A percentile compares a stretch with the other conserved stretches of the same genome.
Conservation (phyloP, 2,329 filamentous ascomycete genomes). For the Microdochium bolleyi region DNA sequence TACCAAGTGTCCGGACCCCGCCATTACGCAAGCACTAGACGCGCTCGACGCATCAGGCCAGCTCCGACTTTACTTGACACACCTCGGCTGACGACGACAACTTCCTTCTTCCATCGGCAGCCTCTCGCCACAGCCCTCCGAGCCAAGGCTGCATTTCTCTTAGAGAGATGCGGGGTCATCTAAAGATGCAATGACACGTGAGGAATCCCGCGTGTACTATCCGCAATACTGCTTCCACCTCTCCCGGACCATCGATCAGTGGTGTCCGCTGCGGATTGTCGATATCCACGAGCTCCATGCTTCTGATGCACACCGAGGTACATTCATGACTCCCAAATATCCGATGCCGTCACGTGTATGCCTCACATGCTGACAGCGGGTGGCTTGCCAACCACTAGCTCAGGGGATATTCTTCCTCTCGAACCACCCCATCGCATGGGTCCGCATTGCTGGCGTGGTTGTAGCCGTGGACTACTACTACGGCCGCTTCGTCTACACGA, state of each 20-base stretch:
- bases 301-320: slow-evolving; percentile 46
- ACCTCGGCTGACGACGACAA: not conserved
- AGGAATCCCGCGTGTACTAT: slow-evolving; percentile 29
- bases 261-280: slow-evolving; percentile 45
- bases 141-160: not conserved
- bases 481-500: slow-evolving; percentile 39
- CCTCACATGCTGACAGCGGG: not conserved
- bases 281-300: slow-evolving; percentile 41
- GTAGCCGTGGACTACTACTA: slow-evolving; percentile 50
- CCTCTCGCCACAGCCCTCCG: not conserved
- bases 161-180: not conserved
- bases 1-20: not conserved
- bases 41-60: not conserved
- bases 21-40: not conserved
- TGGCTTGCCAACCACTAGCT: slow-evolving; percentile 18
- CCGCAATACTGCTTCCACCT: slow-evolving; percentile 56
- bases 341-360: not conserved
- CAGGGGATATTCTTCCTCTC: slow-evolving; percentile 57
- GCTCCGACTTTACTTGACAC: not conserved
- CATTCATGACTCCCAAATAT: not conserved
- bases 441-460: slow-evolving; percentile 62
- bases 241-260: slow-evolving; percentile 51
- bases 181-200: slow-evolving; percentile 44
- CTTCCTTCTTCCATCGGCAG: not conserved
- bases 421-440: slow-evolving; percentile 72